Base-by-base conservation (phyloP, 2,329 filamentous ascomycete species). In the Fusarium sp. region DNA sequence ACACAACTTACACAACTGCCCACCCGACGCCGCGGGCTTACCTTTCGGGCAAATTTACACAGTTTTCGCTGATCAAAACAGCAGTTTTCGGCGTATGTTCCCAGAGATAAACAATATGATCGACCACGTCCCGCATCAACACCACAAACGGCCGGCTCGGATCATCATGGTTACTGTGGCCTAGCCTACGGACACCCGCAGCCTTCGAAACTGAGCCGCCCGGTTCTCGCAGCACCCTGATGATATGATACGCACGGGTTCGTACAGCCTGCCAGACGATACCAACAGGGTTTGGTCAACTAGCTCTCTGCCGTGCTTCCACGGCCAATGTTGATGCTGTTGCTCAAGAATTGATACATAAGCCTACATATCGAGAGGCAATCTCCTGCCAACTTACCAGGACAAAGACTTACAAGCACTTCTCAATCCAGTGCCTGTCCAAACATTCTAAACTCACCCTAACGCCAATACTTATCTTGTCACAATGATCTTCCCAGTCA, bases 121-220 rank as follows among this genome's bases (percentile, higher is more conserved):
- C 33, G n/a, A 15, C 21, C 25, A 21, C 32, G 37, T 32, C 37
- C 64, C 42, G 25, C 16, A 37, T 46, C 56, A 62, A 65, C 56
- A 43, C 68, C 68, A 62, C 23, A 63, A 64, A 60, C 35, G 58
- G 42, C 43, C 46, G 28, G 23, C 56, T 53, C 43, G 56, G 47
- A 50, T 28, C 38, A 38, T 50, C 25, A 23, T 72, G 53, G 43
- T 46, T 59, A 25, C 53, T 53, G 46, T 50, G 35, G 33, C 30
- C 46, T 43, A 65, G 64, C n/a, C n/a, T 43, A 30, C 72, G 71
- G 71, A 40, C 30, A 32, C 68, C 64, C 53, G 69, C 72, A 74
- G 60, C 28, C 59, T 56, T 60, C 54, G 71, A 53, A 50, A 62
- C 43, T 54, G 28, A 60, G 32, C 28, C 58, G 35, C n/a, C 37